Conservation (phyloP, 2,329 filamentous ascomycete species). For the Paecilomyces dactylethromorphus region DNA sequence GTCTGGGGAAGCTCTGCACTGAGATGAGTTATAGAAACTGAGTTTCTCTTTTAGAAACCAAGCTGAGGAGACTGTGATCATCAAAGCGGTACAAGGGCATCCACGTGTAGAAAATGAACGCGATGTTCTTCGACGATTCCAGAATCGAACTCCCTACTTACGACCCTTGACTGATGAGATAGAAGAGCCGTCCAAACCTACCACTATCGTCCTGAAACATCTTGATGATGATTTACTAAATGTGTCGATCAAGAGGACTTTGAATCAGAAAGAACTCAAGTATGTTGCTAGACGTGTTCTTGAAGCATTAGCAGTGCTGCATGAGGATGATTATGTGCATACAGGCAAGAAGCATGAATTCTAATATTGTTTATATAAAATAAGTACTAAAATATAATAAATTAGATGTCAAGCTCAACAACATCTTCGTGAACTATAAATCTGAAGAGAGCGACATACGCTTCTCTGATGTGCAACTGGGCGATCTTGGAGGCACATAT, state of each 20-base stretch:
- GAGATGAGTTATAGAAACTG: no score
- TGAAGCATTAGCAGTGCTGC: background rate
- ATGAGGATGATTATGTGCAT: constrained; percentile 1
- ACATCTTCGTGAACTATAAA: constrained; percentile 12
- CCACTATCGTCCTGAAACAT: constrained; percentile 1
- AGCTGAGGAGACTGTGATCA: background rate
- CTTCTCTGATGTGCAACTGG: constrained; percentile 14
- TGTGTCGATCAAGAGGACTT: background rate
- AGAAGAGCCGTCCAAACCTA: background rate
- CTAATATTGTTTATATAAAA: no score
- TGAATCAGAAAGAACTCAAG: background rate
- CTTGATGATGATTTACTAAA: constrained; percentile 1
- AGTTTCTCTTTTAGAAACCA: no score
- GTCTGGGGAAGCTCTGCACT: no score
- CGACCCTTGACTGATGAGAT: constrained; percentile 3
- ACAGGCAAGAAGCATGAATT: background rate
- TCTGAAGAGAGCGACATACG: constrained; percentile 6
- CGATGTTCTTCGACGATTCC: background rate
- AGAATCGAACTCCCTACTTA: background rate
- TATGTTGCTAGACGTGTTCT: background rate
- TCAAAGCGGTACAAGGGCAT: background rate
- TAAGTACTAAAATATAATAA: background rate
- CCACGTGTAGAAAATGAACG: constrained; percentile 1
- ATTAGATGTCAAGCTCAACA: constrained; percentile 13
- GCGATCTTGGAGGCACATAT: constrained; percentile 11